Base-by-base conservation (phyloP, 2,329 filamentous ascomycete species). In the Paecilomyces sp. region DNA sequence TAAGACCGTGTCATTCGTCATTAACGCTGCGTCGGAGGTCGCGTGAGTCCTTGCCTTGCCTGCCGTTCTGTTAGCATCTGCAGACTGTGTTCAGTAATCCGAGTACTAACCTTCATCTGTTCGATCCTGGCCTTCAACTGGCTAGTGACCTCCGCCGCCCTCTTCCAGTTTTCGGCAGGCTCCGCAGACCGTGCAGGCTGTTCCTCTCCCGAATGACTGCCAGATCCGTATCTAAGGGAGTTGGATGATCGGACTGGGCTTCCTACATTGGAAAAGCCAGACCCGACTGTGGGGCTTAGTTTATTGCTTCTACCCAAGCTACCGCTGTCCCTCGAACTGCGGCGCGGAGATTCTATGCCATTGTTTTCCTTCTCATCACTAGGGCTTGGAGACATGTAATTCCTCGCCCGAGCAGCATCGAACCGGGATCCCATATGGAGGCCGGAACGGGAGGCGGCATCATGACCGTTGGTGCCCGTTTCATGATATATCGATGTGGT, bases 41-140 rank as follows among this genome's bases (percentile, higher is more conserved):
- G 72, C 66, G 72, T 72, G 54, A 78, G 70, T 56, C 77, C 77
- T 75, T 79, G 77, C 65, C 74, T 71, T 66, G 75, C 77, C 76
- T 79, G 57, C 9, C 55, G n/a, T 53, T 15, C 22, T 11, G 51
- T 53, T 53, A 53, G 51, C n/a, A 25, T 25, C 24, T 41, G 15
- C 18, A 31, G 22, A 22, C 36, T 33, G 54, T 64, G 30, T 64
- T 60, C 30, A n/a, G 22, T 54, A 41, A 57, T 13, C 7, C 50
- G 25, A 53, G 47, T 58, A 61, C 68, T 24, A 58, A 74, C 85
- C 83, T 97, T 99, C 94, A 99, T 99, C 81, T 94, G 90, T 80
- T 97, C 94, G 75, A 99, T 99, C 73, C 94, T 86, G 57, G 93
- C 92, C 80, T 97, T 99, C 70, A 99, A 76, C 74, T 97, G 94